Base-by-base conservation (phyloP, 208 protist species). In the Trypanosoma cruzi region DNA sequence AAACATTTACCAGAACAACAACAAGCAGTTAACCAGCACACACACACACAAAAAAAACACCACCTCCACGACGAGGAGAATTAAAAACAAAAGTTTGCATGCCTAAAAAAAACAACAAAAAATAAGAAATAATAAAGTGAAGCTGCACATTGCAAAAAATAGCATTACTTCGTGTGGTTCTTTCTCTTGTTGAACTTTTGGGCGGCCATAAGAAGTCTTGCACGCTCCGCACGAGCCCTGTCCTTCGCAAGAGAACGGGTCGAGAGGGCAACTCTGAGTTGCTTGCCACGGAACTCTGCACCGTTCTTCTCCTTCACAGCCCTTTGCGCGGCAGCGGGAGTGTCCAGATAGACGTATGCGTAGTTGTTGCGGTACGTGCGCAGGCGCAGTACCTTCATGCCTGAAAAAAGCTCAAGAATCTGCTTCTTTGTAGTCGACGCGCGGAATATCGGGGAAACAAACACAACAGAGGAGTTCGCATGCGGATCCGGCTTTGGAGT, bases 341-440 rank as follows among this genome's bases (percentile, higher is more conserved):
- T 85, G 77, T 91, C 81, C 31, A 91, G 76, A 79, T 91, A 94
- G 58, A 81, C 85, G 83, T 91, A 94, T 49, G 73, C 81, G 75
- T 74, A 91, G 88, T 94, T 94, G 61, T 82, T 63, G 81, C 85
- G 85, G 84, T 94, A 94, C 52, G 77, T 83, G 73, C 88, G 88
- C 68, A 91, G 64, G 76, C 82, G 83, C 75, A 80, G 75, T 57
- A 94, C 82, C 76, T 88, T 91, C 71, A 82, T 46, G 64, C 85
- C 88, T 18, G 32, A 42, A 64, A 94, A 94, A 59, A 94, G 84
- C 63, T 86, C 85, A 58, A 71, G 67, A 63, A 91, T 80, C 81
- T 94, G 85, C 76, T 81, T 65, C 59, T 80, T 73, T 56, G 80
- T 89, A 31, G 85, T 79, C 52, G 79, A 88, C 55, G 71, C 64